Conservation (phyloP, 1,284 basidiomycete species). For the Papiliotrema fonsecae region DNA sequence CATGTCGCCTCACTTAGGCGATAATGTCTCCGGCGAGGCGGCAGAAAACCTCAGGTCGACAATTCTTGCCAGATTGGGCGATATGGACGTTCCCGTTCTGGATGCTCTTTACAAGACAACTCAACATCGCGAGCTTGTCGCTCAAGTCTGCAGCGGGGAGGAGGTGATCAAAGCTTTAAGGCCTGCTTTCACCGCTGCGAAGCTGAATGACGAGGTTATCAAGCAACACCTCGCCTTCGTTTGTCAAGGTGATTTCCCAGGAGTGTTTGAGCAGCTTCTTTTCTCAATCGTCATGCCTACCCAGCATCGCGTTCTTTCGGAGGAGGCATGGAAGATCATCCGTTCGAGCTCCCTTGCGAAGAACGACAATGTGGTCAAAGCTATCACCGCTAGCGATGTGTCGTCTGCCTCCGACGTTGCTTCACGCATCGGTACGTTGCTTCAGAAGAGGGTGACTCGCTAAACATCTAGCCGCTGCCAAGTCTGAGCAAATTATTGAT, state of each 20-base stretch:
- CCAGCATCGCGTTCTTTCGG: conserved; percentile 61
- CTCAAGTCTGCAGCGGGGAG: conserved; percentile 53
- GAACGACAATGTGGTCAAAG: background rate
- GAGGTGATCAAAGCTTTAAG: conserved; percentile 55
- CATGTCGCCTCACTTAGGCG: conserved; percentile 18
- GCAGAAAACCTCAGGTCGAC: conserved; percentile 35
- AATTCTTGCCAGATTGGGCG: conserved; percentile 59
- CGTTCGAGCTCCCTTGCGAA: background rate
- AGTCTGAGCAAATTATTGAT: conserved; percentile 18
- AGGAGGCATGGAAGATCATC: conserved; percentile 59
- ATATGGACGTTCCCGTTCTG: conserved; percentile 59
- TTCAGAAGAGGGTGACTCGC: background rate
- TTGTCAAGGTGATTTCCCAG: conserved; percentile 37
- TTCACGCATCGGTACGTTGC: background rate
- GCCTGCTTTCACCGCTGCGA: conserved; percentile 48
- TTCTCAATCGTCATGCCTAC: conserved; percentile 71
- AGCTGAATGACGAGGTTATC: conserved; percentile 48
- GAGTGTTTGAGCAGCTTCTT: conserved; percentile 58
- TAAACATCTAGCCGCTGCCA: background rate
- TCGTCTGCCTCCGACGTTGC: background rate
- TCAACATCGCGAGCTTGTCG: conserved; percentile 43
- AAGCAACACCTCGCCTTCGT: conserved; percentile 62
- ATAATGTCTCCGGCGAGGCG: conserved; percentile 3
- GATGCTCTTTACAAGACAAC: conserved; percentile 57
- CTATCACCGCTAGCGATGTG: background rate